Percentiles rank a stretch among this genome's conserved stretches.
Evolutionary conservation across 2,329 filamentous ascomycete genomes (phyloP).

Genomic region (Venturia pyrina): DNA sequence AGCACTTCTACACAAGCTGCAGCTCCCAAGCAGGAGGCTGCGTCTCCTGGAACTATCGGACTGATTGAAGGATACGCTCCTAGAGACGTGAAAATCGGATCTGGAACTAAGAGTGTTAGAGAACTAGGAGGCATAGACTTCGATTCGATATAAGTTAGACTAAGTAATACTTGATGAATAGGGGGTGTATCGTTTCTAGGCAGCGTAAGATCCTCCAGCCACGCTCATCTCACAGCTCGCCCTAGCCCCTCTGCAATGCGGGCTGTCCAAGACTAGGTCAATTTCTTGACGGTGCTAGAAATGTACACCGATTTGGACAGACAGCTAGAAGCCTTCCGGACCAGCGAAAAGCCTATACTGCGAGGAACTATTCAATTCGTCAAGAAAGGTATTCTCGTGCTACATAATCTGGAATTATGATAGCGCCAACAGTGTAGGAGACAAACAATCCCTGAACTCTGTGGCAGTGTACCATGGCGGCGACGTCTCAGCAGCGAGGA

Average conservation of each 20-base stretch:
- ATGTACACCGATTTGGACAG: slow-evolving; percentile 20
- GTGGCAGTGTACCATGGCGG: too few relatives aligned
- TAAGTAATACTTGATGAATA: not conserved
- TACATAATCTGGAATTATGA: not conserved
- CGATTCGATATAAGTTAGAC: not conserved
- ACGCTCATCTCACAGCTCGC: slow-evolving; percentile 16
- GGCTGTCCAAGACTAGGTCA: slow-evolving; percentile 22
- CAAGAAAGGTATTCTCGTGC: not conserved
- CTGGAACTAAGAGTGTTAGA: not conserved
- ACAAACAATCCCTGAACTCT: too few relatives aligned
- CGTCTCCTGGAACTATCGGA: not conserved
- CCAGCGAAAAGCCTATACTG: not conserved
- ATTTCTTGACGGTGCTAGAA: slow-evolving; percentile 22
- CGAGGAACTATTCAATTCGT: not conserved
- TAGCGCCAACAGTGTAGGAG: too few relatives aligned
- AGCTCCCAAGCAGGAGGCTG: slow-evolving; percentile 16
- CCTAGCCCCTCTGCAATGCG: slow-evolving; percentile 16
- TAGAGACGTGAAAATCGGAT: not conserved
- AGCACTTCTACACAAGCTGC: slow-evolving; percentile 18
- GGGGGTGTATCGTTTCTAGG: too few relatives aligned
- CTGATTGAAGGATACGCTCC: slow-evolving; percentile 1
- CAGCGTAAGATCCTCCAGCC: slow-evolving; percentile 11
- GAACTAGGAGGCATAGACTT: not conserved
- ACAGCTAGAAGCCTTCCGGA: slow-evolving; percentile 23
- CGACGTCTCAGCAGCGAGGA: too few relatives aligned